phyloP scores from a whole-genome alignment of 305 asterid genomes.

The Salvia sclarea region DNA sequence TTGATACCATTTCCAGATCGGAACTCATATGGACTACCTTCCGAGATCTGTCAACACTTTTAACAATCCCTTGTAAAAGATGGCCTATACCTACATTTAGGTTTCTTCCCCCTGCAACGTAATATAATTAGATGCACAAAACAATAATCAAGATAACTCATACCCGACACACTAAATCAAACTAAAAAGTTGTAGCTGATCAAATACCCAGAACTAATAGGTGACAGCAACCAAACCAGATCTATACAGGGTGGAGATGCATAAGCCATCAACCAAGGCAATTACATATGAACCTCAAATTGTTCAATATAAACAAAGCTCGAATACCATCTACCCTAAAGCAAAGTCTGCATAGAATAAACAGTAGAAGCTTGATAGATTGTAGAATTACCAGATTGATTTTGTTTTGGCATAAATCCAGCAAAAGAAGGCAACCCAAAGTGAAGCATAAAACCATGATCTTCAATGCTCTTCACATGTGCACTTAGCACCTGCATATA shows the following conservation, averaged over 20 bases:
- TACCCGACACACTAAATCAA: slow-evolving; percentile 20
- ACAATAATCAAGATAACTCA: neutral
- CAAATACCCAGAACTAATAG: slow-evolving; percentile 12
- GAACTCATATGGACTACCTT: slow-evolving; percentile 79
- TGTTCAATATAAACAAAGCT: neutral
- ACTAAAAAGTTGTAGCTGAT: neutral
- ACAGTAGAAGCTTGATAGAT: slow-evolving; percentile 17
- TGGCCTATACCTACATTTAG: slow-evolving; percentile 56
- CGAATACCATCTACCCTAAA: neutral
- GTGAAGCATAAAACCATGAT: slow-evolving; percentile 88
- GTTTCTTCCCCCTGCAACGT: slow-evolving; percentile 46
- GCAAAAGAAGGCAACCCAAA: slow-evolving; percentile 71
- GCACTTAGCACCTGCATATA: slow-evolving; percentile 79
- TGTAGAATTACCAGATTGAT: slow-evolving; percentile 58
- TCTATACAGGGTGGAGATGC: slow-evolving; percentile 2
- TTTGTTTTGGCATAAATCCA: slow-evolving; percentile 74
- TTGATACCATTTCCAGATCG: slow-evolving; percentile 61
- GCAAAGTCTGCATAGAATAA: slow-evolving; percentile 10
- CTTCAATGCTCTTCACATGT: slow-evolving; percentile 83
- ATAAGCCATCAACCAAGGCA: slow-evolving; percentile 16
- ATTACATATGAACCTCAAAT: neutral
- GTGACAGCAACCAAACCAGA: neutral
- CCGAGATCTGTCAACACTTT: slow-evolving; percentile 69
- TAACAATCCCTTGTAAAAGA: slow-evolving; percentile 80
- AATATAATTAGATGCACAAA: slow-evolving; percentile 18